phyloP scores from a whole-genome alignment of 1,284 basidiomycete species.

The Trichosporon ovoides region DNA sequence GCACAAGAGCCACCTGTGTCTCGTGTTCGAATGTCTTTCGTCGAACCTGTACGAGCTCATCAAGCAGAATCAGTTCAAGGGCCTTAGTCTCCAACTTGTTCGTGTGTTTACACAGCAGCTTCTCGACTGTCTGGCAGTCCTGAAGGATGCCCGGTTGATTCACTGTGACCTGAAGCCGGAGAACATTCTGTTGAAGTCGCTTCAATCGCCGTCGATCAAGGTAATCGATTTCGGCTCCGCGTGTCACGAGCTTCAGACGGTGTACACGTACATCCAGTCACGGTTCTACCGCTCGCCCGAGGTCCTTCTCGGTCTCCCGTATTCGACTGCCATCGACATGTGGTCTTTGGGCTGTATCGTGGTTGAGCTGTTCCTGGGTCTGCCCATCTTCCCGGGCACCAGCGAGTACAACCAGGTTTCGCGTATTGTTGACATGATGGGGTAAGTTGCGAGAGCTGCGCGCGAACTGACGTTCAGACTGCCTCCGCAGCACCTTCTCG shows the following conservation, averaged over 20 bases:
- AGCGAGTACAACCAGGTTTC: slow-evolving; percentile 99
- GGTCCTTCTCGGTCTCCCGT: slow-evolving; percentile 89
- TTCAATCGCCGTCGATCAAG: slow-evolving; percentile 97
- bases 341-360: slow-evolving; percentile 99
- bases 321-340: slow-evolving; percentile 91
- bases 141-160: slow-evolving; percentile 92
- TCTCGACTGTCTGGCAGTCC: slow-evolving; percentile 81
- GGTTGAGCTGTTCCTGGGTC: slow-evolving; percentile 91
- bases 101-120: slow-evolving; percentile 97
- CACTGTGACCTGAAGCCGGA: slow-evolving; percentile 98
- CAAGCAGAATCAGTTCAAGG: slow-evolving; percentile 99
- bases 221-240: slow-evolving; percentile 99
- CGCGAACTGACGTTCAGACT: slow-evolving; percentile 53
- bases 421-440: slow-evolving; percentile 96
- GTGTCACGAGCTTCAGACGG: slow-evolving; percentile 96
- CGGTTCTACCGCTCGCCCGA: slow-evolving; percentile 98
- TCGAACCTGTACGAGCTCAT: slow-evolving; percentile 99
- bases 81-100: slow-evolving; percentile 90
- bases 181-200: slow-evolving; percentile 90
- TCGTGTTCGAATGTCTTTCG: slow-evolving; percentile 95
- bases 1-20: slow-evolving; percentile 90
- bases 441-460: slow-evolving; percentile 57
- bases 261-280: slow-evolving; percentile 99
- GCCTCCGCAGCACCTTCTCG: slow-evolving; percentile 88
- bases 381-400: slow-evolving; percentile 95